A percentile compares a stretch with the other conserved stretches of the same genome.
phyloP scores from a whole-genome alignment of 129 eudicot genomes.

The Ambrosia artemisiifolia region DNA sequence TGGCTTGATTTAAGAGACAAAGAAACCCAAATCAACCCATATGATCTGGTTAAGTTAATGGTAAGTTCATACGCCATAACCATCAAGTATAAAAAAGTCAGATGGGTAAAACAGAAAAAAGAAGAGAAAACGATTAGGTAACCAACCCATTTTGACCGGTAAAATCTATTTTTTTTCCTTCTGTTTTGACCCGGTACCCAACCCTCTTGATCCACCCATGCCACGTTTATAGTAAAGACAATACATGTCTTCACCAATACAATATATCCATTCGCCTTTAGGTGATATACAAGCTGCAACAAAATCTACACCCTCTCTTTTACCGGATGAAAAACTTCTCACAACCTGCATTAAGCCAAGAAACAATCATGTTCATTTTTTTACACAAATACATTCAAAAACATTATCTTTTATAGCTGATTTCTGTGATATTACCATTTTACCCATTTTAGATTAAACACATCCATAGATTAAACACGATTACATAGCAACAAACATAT shows the following conservation, averaged over 20 bases:
- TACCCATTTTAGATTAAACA: background rate
- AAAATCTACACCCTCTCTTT: constrained; percentile 98
- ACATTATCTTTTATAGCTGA: background rate
- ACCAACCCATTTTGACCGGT: no score
- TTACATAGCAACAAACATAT: no score
- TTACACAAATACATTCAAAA: background rate
- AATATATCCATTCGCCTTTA: constrained; percentile 97
- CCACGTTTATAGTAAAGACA: background rate
- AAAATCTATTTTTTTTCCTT: no score
- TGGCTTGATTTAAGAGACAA: background rate
- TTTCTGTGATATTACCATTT: background rate
- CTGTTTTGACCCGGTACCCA: no score
- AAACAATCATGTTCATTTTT: background rate
- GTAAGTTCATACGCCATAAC: background rate
- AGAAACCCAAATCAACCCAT: background rate
- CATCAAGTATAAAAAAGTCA: background rate
- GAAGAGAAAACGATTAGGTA: no score
- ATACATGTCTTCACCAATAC: constrained; percentile 98
- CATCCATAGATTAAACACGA: no score
- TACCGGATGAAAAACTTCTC: constrained; percentile 94
- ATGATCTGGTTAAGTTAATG: background rate
- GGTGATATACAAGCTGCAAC: constrained; percentile 98
- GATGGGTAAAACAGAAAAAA: background rate
- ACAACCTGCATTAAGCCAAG: constrained; percentile 52
- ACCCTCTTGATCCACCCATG: no score